phyloP scores from a whole-genome alignment of 139 green algal genomes.

The Bryopsis sp. region DNA sequence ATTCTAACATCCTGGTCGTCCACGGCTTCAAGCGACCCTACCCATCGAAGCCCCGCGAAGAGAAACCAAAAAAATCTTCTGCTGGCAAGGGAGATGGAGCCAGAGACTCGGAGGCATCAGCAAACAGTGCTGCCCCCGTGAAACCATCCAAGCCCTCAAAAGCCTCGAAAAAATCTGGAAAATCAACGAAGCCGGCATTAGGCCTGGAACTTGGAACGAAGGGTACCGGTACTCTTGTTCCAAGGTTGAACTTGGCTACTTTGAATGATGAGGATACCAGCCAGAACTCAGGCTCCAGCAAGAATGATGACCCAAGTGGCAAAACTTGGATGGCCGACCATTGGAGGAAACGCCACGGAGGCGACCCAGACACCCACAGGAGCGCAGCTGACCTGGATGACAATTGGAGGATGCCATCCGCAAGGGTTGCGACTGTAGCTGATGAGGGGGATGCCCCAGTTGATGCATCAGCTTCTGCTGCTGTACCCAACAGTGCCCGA shows the following conservation, averaged over 20 bases:
- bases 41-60: neutral
- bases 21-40: slow-evolving; percentile 2
- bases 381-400: neutral
- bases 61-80: slow-evolving; percentile 17
- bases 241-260: neutral
- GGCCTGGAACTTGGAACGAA: neutral
- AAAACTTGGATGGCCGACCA: neutral
- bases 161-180: neutral
- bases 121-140: neutral
- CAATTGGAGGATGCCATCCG: slow-evolving; percentile 1
- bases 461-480: neutral
- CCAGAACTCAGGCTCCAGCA: neutral
- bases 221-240: neutral
- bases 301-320: no score
- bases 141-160: neutral
- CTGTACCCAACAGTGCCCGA: neutral
- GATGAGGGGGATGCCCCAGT: no score
- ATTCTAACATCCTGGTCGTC: slow-evolving; percentile 5
- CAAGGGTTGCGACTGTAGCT: neutral
- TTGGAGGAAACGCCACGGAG: slow-evolving; percentile 3
- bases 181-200: neutral
- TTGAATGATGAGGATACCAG: neutral
- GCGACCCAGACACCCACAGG: neutral
- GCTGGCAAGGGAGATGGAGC: no score
- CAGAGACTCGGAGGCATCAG: neutral